phyloP scores from a whole-genome alignment of 1,284 basidiomycete genomes.

The Takashimella tepidaria region DNA sequence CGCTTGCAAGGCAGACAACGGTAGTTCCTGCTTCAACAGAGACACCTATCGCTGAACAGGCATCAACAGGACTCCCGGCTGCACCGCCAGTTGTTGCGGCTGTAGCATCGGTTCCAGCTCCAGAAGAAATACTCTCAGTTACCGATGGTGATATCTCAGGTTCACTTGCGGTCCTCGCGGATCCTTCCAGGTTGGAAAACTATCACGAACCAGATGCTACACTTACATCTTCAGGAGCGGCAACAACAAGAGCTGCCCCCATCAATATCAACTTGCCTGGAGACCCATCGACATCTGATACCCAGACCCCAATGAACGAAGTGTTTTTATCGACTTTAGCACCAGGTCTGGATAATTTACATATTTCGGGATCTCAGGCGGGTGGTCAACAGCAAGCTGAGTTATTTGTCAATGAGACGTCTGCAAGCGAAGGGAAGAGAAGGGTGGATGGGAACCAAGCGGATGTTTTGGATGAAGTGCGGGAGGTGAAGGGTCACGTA shows the following conservation, averaged over 20 bases:
- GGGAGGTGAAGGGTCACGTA: conserved; percentile 10
- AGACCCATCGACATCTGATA: background rate
- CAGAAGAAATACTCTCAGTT: background rate
- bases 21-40: conserved; percentile 15
- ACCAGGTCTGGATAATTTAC: conserved; percentile 6
- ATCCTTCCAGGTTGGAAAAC: background rate
- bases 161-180: background rate
- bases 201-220: background rate
- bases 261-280: conserved; percentile 7
- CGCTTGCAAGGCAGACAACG: conserved; percentile 18
- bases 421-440: too few relatives aligned
- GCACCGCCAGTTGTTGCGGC: background rate
- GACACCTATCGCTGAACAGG: background rate
- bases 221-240: background rate
- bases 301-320: conserved; percentile 50
- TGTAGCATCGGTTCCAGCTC: too few relatives aligned
- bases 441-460: too few relatives aligned
- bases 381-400: conserved; percentile 16
- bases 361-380: too few relatives aligned
- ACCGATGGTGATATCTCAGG: background rate
- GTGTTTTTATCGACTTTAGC: conserved; percentile 51
- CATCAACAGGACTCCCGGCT: background rate
- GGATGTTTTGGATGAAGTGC: conserved; percentile 14
- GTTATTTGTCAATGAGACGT: conserved; percentile 23
- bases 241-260: background rate